These are phyloP conservation scores for Coffea eugenioides DNA, from an alignment of 257 asterid species.

Conservation along the genomic window DNA sequence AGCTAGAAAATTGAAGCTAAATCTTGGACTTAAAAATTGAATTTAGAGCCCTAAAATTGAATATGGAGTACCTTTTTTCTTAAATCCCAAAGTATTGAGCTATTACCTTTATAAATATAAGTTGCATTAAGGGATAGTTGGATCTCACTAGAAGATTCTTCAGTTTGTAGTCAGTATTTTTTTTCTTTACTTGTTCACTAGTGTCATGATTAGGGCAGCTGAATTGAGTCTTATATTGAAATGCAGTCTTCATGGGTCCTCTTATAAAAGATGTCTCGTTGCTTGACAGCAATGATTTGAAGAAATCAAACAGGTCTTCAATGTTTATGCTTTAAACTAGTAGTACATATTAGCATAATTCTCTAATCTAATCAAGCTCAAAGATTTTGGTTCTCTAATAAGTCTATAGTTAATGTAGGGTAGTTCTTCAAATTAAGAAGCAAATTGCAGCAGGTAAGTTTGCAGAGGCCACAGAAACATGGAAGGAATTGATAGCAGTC, in stretches of 20 bases:
- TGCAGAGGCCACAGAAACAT: constrained; percentile 60
- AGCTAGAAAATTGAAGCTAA: neutral
- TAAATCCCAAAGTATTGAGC: neutral
- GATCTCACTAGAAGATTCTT: constrained; percentile 97
- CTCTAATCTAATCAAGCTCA: neutral
- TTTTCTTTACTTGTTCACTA: constrained; percentile 1
- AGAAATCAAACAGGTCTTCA: constrained; percentile 65
- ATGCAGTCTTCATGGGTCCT: constrained; percentile 95
- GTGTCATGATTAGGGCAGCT: neutral
- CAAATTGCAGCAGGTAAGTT: constrained; percentile 51
- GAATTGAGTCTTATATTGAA: neutral
- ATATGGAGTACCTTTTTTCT: neutral
- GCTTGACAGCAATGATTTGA: constrained; percentile 62
- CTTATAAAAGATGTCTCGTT: constrained; percentile 84
- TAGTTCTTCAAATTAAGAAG: constrained; percentile 55
- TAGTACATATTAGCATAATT: neutral
- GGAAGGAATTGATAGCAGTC: constrained; percentile 53
- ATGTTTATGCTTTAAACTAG: too few relatives aligned
- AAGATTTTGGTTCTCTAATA: constrained; percentile 10
- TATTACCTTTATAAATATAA: constrained; percentile 34
- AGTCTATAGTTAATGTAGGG: constrained; percentile 39
- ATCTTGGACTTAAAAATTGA: constrained; percentile 64
- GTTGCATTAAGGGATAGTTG: constrained; percentile 86
- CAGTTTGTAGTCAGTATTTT: constrained; percentile 38
- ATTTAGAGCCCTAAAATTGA: neutral